Conservation (phyloP, 768 basidiomycete species). For the Gelatoporia subvermispora region DNA sequence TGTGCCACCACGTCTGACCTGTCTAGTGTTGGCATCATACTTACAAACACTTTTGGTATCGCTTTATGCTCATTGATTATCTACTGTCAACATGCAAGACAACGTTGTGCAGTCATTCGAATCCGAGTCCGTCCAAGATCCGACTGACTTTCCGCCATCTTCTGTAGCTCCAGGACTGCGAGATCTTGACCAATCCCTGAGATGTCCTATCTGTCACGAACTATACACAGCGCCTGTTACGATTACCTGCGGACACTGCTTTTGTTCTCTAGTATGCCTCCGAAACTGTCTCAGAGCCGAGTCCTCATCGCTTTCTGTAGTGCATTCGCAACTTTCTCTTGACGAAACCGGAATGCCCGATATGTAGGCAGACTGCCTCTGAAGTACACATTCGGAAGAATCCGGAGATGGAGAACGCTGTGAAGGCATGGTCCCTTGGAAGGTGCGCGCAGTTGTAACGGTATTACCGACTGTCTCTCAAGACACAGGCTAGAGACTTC, state of each 20-base stretch:
- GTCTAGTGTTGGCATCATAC: background rate
- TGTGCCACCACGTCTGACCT: background rate
- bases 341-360: conserved; percentile 65
- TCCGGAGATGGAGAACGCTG: conserved; percentile 62
- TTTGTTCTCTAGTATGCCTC: conserved; percentile 67
- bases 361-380: conserved; percentile 52
- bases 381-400: conserved; percentile 68
- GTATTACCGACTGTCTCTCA: background rate
- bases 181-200: conserved; percentile 56
- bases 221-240: conserved; percentile 70
- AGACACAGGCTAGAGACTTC: conserved; percentile 8
- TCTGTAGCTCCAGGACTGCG: conserved; percentile 48
- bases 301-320: conserved; percentile 30
- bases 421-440: conserved; percentile 65
- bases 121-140: conserved; percentile 43
- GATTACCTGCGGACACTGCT: conserved; percentile 74
- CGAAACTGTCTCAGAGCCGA: background rate
- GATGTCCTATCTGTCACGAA: conserved; percentile 76
- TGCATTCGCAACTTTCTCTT: conserved; percentile 62
- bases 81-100: background rate
- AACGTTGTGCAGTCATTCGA: background rate
- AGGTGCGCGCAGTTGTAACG: conserved; percentile 40
- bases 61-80: background rate
- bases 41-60: background rate
- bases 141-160: conserved; percentile 62